A percentile compares a stretch with the other conserved stretches of the same genome.
Conservation (phyloP, 495 filamentous ascomycete species). For the Penicillium malachiteum region DNA sequence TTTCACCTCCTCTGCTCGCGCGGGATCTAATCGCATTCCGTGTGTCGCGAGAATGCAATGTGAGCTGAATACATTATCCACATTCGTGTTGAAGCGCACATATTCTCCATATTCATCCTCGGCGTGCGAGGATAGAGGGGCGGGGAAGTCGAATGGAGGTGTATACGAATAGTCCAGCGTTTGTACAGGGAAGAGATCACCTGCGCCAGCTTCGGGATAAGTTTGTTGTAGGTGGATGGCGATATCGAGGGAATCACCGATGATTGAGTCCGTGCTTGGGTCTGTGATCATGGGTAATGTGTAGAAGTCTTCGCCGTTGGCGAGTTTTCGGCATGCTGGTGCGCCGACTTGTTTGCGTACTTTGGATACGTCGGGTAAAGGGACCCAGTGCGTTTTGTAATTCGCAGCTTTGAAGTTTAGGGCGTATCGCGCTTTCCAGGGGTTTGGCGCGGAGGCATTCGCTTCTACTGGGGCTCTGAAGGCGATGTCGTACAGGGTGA, state of each 20-base stretch:
- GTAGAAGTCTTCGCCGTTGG: constrained; percentile 56
- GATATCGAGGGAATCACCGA: constrained; percentile 67
- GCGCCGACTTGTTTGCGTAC: constrained; percentile 45
- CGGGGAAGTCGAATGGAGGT: constrained; percentile 2
- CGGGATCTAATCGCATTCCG: constrained; percentile 47
- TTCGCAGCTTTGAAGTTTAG: constrained; percentile 62
- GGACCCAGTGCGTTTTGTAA: constrained; percentile 54
- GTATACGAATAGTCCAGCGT: constrained; percentile 24
- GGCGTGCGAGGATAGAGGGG: constrained; percentile 29
- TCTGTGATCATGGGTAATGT: constrained; percentile 61
- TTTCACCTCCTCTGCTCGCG: constrained; percentile 35
- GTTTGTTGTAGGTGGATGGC: constrained; percentile 54
- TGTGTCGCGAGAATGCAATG: constrained; percentile 32
- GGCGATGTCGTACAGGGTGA: constrained; percentile 61
- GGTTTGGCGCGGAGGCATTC: constrained; percentile 47
- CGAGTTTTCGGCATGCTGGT: constrained; percentile 50
- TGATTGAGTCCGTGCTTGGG: constrained; percentile 27
- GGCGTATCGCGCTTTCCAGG: constrained; percentile 58
- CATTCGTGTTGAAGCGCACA: constrained; percentile 43
- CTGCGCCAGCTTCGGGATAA: constrained; percentile 40
- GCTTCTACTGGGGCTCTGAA: constrained; percentile 35
- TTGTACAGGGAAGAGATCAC: constrained; percentile 41
- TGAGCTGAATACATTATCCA: constrained; percentile 51
- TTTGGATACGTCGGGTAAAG: constrained; percentile 46
- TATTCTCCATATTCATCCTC: constrained; percentile 23